A percentile compares a stretch with the other conserved stretches of the same genome.
Conservation (phyloP, 208 protist genomes). For the Herpetomonas tarakana region DNA sequence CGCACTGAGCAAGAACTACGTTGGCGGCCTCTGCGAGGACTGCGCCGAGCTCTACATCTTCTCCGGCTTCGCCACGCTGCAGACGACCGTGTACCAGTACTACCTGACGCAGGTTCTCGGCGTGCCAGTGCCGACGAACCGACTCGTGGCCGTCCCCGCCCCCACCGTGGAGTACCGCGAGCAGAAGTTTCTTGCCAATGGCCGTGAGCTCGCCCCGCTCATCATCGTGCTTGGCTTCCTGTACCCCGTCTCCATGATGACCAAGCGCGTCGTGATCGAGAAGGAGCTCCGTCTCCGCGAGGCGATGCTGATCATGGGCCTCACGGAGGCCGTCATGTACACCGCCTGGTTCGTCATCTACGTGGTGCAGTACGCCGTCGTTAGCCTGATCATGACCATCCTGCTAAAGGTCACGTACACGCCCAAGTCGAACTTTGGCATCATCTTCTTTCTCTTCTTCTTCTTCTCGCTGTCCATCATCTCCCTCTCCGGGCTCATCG, state of each 20-base stretch:
- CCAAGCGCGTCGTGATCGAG: constrained; percentile 77
- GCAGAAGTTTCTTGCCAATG: constrained; percentile 43
- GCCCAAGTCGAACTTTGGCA: constrained; percentile 33
- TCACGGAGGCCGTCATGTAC: constrained; percentile 61
- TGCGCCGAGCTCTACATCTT: constrained; percentile 31
- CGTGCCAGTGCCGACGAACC: constrained; percentile 21
- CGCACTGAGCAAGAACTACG: constrained; percentile 20
- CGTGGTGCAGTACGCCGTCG: constrained; percentile 42
- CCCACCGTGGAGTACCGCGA: constrained; percentile 41
- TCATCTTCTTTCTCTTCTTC: constrained; percentile 65
- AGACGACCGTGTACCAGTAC: constrained; percentile 31
- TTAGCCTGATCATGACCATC: constrained; percentile 52
- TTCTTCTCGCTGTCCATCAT: constrained; percentile 54
- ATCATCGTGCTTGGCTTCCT: constrained; percentile 75
- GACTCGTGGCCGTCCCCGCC: constrained; percentile 26
- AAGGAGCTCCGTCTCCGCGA: constrained; percentile 86
- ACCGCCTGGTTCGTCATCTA: constrained; percentile 57
- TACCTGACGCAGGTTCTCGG: constrained; percentile 30
- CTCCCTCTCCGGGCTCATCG: constrained; percentile 47
- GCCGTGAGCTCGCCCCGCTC: constrained; percentile 45
- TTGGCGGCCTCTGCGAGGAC: constrained; percentile 20
- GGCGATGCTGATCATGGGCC: constrained; percentile 86
- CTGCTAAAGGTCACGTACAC: constrained; percentile 53
- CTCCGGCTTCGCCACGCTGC: constrained; percentile 49
- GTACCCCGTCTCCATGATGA: constrained; percentile 73